These are phyloP conservation scores for Kernera saxatilis DNA, from an alignment of 345 rosid genomes.

Conservation along the genomic window DNA sequence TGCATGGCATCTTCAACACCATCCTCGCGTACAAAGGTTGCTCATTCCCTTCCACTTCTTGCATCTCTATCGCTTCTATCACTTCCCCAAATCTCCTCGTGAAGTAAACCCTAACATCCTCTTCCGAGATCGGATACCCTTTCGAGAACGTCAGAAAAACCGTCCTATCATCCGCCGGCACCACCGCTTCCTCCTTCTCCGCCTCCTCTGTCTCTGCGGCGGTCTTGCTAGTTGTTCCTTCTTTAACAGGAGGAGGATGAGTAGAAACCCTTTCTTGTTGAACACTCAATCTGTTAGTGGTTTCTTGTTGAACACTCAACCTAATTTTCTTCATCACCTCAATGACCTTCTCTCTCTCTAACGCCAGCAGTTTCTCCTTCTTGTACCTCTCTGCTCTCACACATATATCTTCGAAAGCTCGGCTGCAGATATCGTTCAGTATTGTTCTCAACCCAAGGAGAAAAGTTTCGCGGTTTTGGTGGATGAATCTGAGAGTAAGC, in stretches of 20 bases:
- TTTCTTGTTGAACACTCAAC: neutral
- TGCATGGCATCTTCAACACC: constrained; percentile 19
- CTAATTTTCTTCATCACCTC: neutral
- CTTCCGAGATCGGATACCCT: constrained; percentile 56
- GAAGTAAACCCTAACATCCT: constrained; percentile 45
- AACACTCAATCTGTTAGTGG: neutral
- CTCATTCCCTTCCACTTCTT: constrained; percentile 33
- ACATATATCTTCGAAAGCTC: constrained; percentile 45
- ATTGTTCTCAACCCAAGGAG: constrained; percentile 15
- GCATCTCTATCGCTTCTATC: constrained; percentile 44
- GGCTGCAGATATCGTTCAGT: constrained; percentile 32
- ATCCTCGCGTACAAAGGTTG: constrained; percentile 52
- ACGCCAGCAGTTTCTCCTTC: neutral
- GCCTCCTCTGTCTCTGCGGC: neutral
- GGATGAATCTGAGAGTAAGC: constrained; percentile 34
- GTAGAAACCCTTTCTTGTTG: neutral
- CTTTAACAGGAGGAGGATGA: neutral
- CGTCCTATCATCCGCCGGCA: constrained; percentile 44
- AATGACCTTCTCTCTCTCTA: neutral
- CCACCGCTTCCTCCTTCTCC: neutral
- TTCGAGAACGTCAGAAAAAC: constrained; percentile 66
- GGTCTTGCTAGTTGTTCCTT: neutral
- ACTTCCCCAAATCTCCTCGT: constrained; percentile 44
- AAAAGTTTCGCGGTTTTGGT: constrained; percentile 27
- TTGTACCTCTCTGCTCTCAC: neutral